Conservation (phyloP, 2,329 filamentous ascomycete genomes). For the Colletotrichum horii region DNA sequence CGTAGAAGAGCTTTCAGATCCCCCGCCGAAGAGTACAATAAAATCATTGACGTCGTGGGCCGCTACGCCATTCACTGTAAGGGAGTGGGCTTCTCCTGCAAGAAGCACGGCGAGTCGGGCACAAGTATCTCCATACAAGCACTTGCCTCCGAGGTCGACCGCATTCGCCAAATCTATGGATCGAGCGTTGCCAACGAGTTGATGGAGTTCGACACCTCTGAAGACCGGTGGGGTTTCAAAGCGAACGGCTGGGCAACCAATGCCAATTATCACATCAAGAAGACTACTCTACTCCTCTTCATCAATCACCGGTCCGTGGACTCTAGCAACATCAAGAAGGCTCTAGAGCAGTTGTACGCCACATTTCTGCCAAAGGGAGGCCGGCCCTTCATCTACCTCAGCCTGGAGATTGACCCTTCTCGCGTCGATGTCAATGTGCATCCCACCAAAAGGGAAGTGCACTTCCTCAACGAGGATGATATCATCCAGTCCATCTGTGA, state of each 20-base stretch:
- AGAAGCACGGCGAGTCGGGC: conserved; percentile 90
- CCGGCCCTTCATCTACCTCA: conserved; percentile 93
- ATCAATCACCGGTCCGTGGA: conserved; percentile 97
- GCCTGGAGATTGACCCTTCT: conserved; percentile 88
- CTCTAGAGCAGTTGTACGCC: conserved; percentile 88
- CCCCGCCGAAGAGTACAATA: conserved; percentile 92
- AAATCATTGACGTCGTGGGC: conserved; percentile 94
- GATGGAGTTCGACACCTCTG: conserved; percentile 74
- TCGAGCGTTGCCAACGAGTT: conserved; percentile 86
- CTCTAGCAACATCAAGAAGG: conserved; percentile 85
- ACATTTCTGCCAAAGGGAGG: conserved; percentile 90
- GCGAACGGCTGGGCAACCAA: conserved; percentile 85
- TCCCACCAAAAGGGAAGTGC: conserved; percentile 94
- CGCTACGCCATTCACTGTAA: conserved; percentile 91
- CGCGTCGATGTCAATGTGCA: conserved; percentile 97
- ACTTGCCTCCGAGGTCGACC: conserved; percentile 74
- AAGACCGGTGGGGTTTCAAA: conserved; percentile 83
- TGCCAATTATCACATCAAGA: conserved; percentile 93
- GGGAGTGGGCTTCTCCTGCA: conserved; percentile 94
- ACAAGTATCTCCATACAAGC: conserved; percentile 81
- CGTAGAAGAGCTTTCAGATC: conserved; percentile 90
- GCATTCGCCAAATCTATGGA: conserved; percentile 90
- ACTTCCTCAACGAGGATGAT: conserved; percentile 97
- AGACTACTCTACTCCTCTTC: conserved; percentile 86
- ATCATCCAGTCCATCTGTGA: conserved; percentile 87